These are phyloP conservation scores for Auricularia auricula-judae DNA, from an alignment of 768 basidiomycete species.

Conservation along the genomic window DNA sequence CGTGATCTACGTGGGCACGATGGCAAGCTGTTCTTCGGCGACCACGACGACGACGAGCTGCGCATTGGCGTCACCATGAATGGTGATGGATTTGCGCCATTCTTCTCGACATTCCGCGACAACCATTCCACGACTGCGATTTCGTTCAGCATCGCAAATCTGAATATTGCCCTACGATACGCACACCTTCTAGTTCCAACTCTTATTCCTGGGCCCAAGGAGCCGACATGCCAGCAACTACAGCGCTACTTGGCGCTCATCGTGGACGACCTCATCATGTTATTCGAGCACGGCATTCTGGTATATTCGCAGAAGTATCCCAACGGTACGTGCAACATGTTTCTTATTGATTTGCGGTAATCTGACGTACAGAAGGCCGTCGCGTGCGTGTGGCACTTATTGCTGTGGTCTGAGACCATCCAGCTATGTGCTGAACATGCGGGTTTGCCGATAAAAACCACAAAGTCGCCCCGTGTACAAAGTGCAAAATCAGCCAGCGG, in stretches of 20 bases:
- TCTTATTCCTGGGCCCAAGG: constrained; percentile 19
- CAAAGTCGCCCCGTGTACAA: constrained; percentile 14
- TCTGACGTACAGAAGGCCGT: constrained; percentile 9
- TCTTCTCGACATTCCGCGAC: background rate
- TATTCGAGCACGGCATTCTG: constrained; percentile 17
- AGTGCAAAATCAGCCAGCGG: constrained; percentile 13
- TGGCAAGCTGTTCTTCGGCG: background rate
- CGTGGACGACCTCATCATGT: constrained; percentile 19
- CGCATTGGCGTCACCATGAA: background rate
- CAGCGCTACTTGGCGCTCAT: constrained; percentile 16
- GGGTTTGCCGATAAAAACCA: constrained; percentile 19
- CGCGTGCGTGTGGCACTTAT: constrained; percentile 15
- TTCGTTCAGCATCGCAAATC: constrained; percentile 3
- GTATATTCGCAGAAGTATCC: constrained; percentile 10
- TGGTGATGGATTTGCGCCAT: background rate
- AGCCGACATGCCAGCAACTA: constrained; percentile 17
- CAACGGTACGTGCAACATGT: constrained; percentile 9
- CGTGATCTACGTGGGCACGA: background rate
- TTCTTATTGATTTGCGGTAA: background rate
- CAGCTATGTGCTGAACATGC: constrained; percentile 17
- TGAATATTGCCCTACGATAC: background rate
- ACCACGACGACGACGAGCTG: background rate
- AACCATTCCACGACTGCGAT: background rate
- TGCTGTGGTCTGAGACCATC: constrained; percentile 20
- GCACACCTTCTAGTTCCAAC: constrained; percentile 11